A percentile compares a stretch with the other conserved stretches of the same genome.
These are phyloP conservation scores for Aspergillus sp. DNA, from an alignment of 2,329 filamentous ascomycete genomes.

Conservation along the genomic window DNA sequence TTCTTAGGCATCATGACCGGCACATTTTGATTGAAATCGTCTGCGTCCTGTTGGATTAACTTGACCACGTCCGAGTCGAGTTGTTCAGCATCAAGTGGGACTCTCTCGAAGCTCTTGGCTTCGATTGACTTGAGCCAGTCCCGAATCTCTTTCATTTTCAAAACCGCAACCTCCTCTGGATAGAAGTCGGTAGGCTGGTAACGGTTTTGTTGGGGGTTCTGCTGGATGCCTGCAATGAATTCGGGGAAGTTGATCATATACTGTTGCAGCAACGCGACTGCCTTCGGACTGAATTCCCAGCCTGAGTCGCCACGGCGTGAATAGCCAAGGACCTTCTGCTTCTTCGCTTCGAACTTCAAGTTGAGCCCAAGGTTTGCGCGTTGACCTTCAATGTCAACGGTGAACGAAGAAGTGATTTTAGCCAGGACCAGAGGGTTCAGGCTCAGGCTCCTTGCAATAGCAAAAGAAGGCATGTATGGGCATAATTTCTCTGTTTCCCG, in stretches of 20 bases:
- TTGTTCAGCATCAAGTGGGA: constrained; percentile 94
- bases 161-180: constrained; percentile 60
- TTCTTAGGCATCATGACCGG: constrained; percentile 55
- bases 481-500: constrained; percentile 59
- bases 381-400: constrained; percentile 70
- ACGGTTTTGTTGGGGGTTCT: constrained; percentile 76
- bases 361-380: constrained; percentile 89
- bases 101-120: constrained; percentile 83
- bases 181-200: constrained; percentile 83
- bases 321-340: constrained; percentile 91
- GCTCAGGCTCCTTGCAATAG: constrained; percentile 72
- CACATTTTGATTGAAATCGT: constrained; percentile 49
- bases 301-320: constrained; percentile 77
- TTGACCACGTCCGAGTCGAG: constrained; percentile 85
- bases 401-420: constrained; percentile 93
- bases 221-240: constrained; percentile 82
- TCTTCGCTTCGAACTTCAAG: constrained; percentile 91
- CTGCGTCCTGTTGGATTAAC: constrained; percentile 67
- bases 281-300: constrained; percentile 91
- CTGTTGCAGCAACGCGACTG: constrained; percentile 68
- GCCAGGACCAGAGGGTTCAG: constrained; percentile 82
- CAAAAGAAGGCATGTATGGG: constrained; percentile 76
- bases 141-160: constrained; percentile 85
- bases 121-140: constrained; percentile 89
- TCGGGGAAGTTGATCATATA: constrained; percentile 95